Base-by-base conservation (phyloP, 2,329 filamentous ascomycete species). In the Penicillium sp. region DNA sequence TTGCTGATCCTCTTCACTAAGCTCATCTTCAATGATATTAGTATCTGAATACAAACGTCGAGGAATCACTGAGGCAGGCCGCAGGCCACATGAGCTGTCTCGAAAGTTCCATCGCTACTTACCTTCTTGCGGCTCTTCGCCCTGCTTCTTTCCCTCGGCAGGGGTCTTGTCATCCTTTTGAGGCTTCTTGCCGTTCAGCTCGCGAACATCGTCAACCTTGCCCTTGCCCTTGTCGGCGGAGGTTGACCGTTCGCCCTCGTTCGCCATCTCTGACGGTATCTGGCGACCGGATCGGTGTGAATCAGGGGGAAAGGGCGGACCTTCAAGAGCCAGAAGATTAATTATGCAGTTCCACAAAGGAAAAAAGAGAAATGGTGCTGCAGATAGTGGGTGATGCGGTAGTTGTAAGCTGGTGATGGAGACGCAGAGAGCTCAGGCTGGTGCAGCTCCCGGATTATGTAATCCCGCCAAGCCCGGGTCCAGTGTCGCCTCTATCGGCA, bases 1-100 rank as follows among this genome's bases (percentile, higher is more conserved):
- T 75, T 97, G 90, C 72, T 97, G 90, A 54, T 98, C 93, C 69
- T 98, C 93, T 62, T 98, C 93, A 62, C 79, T 98, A 56, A 98
- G 83, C 71, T 98, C 93, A 72, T 97, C 91, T 73, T 77, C 65
- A 60, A 67, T 70, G 68, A 33, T 40, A 48, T 62, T 49, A 57
- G 58, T 47, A 43, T 41, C 35, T 27, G 11, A n/a, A 6, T 27
- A 6, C 25, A n/a, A 34, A 47, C 45, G 36, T 39, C 42, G 61
- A 11, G 59, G 74, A 64, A 36, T 32, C 19, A 19, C 29, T 21
- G 26, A 33, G 30, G 13, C 18, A 35, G 25, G 29, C 37, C 36
- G 33, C 39, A 43, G 25, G 38, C 28, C 42, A 39, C 26, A 49
- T 39, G 47, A 42, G 42, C 36, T 32, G 17, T 35, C 40, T 33